A percentile compares a stretch with the other conserved stretches of the same genome.
Conservation (phyloP, 441 rosid genomes). For the Gossypium davidsonii region DNA sequence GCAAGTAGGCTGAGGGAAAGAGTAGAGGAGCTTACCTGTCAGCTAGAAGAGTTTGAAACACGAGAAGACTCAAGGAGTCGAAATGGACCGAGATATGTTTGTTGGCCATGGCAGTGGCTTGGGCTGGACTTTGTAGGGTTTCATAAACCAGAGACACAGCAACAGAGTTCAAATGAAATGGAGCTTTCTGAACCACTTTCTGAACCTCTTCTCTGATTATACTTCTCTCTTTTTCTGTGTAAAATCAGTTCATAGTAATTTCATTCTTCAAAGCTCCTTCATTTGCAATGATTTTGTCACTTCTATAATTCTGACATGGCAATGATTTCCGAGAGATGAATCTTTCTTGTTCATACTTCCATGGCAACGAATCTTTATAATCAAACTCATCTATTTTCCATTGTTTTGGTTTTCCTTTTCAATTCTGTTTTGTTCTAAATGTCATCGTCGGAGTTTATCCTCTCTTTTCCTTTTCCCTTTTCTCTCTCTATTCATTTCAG, state of each 20-base stretch:
- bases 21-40: conserved; percentile 22
- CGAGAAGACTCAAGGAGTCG: conserved; percentile 48
- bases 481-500: neutral
- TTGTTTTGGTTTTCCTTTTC: neutral
- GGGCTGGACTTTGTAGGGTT: conserved; percentile 74
- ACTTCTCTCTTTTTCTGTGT: conserved; percentile 2
- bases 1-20: conserved; percentile 78
- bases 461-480: neutral
- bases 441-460: neutral
- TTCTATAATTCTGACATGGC: neutral
- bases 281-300: neutral
- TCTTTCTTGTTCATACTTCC: conserved; percentile 1
- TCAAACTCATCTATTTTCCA: neutral
- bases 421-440: neutral
- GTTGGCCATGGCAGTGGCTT: conserved; percentile 99
- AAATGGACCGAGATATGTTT: conserved; percentile 58
- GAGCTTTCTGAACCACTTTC: conserved; percentile 50
- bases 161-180: conserved; percentile 72
- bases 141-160: conserved; percentile 40
- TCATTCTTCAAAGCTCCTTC: conserved; percentile 12
- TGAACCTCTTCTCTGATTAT: conserved; percentile 56
- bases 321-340: neutral
- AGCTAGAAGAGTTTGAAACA: conserved; percentile 57
- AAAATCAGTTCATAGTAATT: neutral
- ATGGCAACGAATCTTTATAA: neutral